Conservation (phyloP, 768 basidiomycete species). For the Lactifluus rugatus region DNA sequence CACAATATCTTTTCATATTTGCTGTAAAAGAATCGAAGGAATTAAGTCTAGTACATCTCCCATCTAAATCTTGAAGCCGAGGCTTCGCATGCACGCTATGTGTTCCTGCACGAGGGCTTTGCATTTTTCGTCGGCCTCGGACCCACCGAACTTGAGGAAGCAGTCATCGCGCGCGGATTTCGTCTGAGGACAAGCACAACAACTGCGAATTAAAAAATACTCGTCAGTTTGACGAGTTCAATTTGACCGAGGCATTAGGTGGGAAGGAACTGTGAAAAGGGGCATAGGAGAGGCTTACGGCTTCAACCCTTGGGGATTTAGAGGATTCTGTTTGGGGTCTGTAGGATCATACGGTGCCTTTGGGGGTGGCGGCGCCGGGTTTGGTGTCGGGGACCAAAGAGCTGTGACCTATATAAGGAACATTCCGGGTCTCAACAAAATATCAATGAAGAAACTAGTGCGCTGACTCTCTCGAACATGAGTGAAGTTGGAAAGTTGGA, state of each 20-base stretch:
- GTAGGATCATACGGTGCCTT: constrained; percentile 47
- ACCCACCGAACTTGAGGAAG: constrained; percentile 64
- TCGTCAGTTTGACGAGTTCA: neutral
- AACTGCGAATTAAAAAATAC: constrained; percentile 40
- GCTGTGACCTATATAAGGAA: constrained; percentile 11
- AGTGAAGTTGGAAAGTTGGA: neutral
- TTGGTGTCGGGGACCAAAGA: constrained; percentile 39
- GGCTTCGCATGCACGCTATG: constrained; percentile 79
- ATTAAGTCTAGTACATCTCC: neutral
- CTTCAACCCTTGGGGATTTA: constrained; percentile 92
- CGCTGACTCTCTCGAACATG: constrained; percentile 12
- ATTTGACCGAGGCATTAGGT: neutral
- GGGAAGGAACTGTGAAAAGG: neutral
- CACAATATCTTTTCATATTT: too few species aligned
- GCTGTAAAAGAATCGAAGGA: neutral
- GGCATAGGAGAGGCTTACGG: constrained; percentile 48
- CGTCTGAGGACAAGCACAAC: constrained; percentile 92
- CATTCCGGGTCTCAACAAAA: neutral
- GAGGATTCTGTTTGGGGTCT: constrained; percentile 71
- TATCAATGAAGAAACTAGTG: neutral
- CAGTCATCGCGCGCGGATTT: constrained; percentile 92
- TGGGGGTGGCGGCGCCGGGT: constrained; percentile 27
- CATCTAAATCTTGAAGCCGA: constrained; percentile 77
- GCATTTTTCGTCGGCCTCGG: constrained; percentile 70
- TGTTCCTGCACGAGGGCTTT: constrained; percentile 70